These are phyloP conservation scores for Petunia hybrid DNA, from an alignment of 305 asterid species.

Conservation along the genomic window DNA sequence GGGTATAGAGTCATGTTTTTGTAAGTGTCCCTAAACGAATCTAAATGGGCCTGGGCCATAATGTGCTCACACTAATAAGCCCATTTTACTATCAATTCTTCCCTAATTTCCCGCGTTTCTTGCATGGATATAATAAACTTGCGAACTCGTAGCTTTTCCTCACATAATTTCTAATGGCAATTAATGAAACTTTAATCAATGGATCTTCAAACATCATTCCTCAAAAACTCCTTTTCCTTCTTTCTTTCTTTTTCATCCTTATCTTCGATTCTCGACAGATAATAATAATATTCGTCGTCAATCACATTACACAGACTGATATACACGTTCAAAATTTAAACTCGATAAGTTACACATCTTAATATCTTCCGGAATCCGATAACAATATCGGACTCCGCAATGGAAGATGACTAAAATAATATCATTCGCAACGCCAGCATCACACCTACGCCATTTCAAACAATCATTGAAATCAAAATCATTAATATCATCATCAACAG, in stretches of 20 bases:
- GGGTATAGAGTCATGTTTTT: no score
- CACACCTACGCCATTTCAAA: conserved; percentile 79
- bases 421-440: conserved; percentile 68
- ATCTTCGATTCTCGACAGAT: not conserved
- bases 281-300: not conserved
- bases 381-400: conserved; percentile 71
- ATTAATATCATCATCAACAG: conserved; percentile 35
- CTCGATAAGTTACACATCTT: not conserved
- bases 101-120: conserved; percentile 13
- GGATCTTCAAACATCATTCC: not conserved
- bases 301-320: not conserved
- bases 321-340: not conserved
- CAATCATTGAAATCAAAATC: conserved; percentile 52
- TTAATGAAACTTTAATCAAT: not conserved
- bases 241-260: not conserved
- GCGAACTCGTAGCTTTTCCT: not conserved
- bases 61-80: not conserved
- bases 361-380: conserved; percentile 47
- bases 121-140: not conserved
- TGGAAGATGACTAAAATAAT: conserved; percentile 89
- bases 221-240: not conserved
- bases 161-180: not conserved
- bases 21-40: not conserved
- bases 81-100: not conserved
- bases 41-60: conserved; percentile 2